These are phyloP conservation scores for Suillus clintonianus DNA, from an alignment of 768 basidiomycete genomes.

Conservation along the genomic window DNA sequence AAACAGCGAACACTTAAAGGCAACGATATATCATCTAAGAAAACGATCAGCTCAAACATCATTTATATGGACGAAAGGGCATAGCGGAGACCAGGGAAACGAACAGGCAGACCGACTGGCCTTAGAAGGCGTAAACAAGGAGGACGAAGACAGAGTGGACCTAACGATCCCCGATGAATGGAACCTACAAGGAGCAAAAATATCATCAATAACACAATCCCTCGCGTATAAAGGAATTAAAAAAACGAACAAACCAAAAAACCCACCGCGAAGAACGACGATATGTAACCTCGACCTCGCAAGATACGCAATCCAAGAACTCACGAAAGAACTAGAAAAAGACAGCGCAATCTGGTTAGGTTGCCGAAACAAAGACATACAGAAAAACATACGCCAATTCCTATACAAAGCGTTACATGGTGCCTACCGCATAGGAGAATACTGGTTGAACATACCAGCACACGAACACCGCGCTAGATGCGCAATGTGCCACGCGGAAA, in stretches of 20 bases:
- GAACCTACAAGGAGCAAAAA: background rate
- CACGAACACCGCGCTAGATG: background rate
- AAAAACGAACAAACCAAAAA: background rate
- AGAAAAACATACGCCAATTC: background rate
- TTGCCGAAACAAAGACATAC: background rate
- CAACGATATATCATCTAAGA: conserved; percentile 16
- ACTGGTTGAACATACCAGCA: background rate
- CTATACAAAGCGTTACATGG: background rate
- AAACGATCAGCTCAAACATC: conserved; percentile 11
- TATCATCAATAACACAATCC: background rate
- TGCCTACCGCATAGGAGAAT: too few relatives aligned
- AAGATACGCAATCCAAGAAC: background rate
- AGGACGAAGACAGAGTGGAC: background rate
- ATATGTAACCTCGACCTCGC: background rate
- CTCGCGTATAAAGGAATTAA: background rate
- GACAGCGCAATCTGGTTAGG: background rate
- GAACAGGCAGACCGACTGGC: conserved; percentile 25
- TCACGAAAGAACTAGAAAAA: background rate
- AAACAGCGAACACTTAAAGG: conserved; percentile 17
- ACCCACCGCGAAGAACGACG: background rate
- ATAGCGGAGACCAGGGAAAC: conserved; percentile 17
- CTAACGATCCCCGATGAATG: background rate
- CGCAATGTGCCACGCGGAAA: background rate
- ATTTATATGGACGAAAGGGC: conserved; percentile 30
- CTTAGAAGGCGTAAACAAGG: conserved; percentile 12